phyloP scores from a whole-genome alignment of 768 basidiomycete genomes.

The Hericium erinaceus region DNA sequence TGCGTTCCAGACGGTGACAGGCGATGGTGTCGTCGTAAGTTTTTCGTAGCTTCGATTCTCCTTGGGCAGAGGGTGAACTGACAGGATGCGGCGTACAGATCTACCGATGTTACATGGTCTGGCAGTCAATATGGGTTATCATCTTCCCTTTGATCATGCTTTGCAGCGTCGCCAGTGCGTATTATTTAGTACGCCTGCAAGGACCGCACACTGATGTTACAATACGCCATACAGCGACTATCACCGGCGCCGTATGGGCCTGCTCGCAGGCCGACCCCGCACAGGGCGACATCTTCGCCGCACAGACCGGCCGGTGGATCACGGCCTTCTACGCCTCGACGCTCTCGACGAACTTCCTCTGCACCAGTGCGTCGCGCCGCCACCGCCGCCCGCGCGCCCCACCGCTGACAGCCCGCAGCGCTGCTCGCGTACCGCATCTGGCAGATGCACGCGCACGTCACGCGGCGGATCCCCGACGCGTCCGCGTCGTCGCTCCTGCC shows the following conservation, averaged over 20 bases:
- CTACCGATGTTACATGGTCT: slow-evolving; percentile 1
- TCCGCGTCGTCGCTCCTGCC: background rate
- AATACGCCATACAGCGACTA: background rate
- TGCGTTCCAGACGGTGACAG: background rate
- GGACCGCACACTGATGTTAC: background rate
- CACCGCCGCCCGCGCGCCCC: background rate
- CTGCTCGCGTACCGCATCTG: slow-evolving; percentile 3
- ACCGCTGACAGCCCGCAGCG: background rate
- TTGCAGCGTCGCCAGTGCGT: background rate
- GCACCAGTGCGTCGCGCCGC: background rate
- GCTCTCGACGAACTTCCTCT: background rate
- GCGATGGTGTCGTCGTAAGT: background rate
- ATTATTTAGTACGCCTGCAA: no score
- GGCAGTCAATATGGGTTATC: background rate
- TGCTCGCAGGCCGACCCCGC: background rate
- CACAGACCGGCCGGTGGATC: background rate
- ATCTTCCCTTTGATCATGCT: background rate
- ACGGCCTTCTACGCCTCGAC: background rate
- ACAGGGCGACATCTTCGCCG: background rate
- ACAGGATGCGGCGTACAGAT: background rate
- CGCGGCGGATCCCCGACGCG: background rate
- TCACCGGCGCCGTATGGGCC: background rate
- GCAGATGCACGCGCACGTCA: background rate
- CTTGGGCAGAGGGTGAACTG: background rate
- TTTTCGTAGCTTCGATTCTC: background rate